Evolutionary conservation across 1,139 yeast species (phyloP).

Genomic region (Suhomyces atakaporum): DNA sequence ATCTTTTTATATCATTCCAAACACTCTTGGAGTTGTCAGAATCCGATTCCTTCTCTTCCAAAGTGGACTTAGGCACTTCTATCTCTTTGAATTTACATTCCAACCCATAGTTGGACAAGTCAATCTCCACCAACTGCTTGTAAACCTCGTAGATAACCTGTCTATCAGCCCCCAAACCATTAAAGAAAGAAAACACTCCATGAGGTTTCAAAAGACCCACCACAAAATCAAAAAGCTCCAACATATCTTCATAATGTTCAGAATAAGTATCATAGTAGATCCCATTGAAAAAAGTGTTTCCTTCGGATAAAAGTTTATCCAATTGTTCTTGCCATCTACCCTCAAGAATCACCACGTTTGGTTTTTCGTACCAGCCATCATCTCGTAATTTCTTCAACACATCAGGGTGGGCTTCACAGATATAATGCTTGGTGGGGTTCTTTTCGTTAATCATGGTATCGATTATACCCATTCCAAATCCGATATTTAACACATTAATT

Average conservation of each 20-base stretch:
- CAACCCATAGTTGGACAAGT: slow-evolving; percentile 78
- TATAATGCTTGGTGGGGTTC: slow-evolving; percentile 73
- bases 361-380: slow-evolving; percentile 85
- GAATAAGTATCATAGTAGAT: slow-evolving; percentile 93
- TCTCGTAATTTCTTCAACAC: slow-evolving; percentile 65
- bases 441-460: slow-evolving; percentile 69
- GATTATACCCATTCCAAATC: slow-evolving; percentile 96
- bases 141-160: slow-evolving; percentile 88
- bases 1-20: slow-evolving; percentile 71
- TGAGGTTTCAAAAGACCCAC: slow-evolving; percentile 82
- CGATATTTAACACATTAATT: slow-evolving; percentile 71
- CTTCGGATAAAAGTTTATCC: slow-evolving; percentile 62
- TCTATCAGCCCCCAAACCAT: slow-evolving; percentile 96
- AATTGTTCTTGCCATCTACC: slow-evolving; percentile 92
- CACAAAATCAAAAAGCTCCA: slow-evolving; percentile 75
- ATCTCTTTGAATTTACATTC: slow-evolving; percentile 53
- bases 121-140: slow-evolving; percentile 76
- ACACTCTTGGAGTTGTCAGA: slow-evolving; percentile 43
- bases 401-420: slow-evolving; percentile 94
- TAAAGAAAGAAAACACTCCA: slow-evolving; percentile 86
- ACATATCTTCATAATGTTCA: slow-evolving; percentile 83
- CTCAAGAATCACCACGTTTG: slow-evolving; percentile 69
- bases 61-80: slow-evolving; percentile 41
- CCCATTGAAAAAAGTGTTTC: slow-evolving; percentile 77
- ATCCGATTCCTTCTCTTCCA: slow-evolving; percentile 17